Evolutionary conservation across 208 protist species (phyloP).

Genomic region (Tritrichomonas foetus): DNA sequence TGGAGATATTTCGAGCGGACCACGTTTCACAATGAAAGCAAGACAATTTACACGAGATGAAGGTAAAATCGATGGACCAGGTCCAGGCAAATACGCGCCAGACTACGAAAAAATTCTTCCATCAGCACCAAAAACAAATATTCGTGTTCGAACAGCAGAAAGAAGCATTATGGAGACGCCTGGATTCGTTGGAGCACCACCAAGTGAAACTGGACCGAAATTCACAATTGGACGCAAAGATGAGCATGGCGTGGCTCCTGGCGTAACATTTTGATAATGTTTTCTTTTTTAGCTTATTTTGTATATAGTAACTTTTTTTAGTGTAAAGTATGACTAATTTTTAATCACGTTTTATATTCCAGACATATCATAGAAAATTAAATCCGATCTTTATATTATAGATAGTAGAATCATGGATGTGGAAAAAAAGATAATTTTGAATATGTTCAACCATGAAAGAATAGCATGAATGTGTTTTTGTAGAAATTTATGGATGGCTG

Average conservation of each 20-base stretch:
- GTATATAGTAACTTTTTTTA: too few species aligned
- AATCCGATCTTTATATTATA: too few species aligned
- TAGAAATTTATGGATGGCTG: too few species aligned
- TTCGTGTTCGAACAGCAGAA: background rate
- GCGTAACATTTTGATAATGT: background rate
- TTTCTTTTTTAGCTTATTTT: background rate
- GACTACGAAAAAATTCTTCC: background rate
- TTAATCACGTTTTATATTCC: too few species aligned
- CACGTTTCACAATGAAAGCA: slow-evolving; percentile 5
- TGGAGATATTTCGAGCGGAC: background rate
- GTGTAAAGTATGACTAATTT: too few species aligned
- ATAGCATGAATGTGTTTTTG: too few species aligned
- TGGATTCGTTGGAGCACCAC: background rate
- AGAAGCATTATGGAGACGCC: background rate
- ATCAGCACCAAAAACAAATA: background rate
- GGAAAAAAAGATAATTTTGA: too few species aligned
- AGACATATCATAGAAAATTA: too few species aligned
- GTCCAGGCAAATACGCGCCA: background rate
- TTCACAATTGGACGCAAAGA: background rate
- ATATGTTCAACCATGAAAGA: too few species aligned
- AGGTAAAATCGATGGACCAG: background rate
- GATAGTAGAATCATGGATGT: too few species aligned
- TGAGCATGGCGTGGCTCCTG: background rate
- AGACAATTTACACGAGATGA: background rate
- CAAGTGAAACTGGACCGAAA: background rate